These are phyloP conservation scores for Blakeslea trispora DNA, from an alignment of 371 early-diverging fungal species.

Conservation along the genomic window DNA sequence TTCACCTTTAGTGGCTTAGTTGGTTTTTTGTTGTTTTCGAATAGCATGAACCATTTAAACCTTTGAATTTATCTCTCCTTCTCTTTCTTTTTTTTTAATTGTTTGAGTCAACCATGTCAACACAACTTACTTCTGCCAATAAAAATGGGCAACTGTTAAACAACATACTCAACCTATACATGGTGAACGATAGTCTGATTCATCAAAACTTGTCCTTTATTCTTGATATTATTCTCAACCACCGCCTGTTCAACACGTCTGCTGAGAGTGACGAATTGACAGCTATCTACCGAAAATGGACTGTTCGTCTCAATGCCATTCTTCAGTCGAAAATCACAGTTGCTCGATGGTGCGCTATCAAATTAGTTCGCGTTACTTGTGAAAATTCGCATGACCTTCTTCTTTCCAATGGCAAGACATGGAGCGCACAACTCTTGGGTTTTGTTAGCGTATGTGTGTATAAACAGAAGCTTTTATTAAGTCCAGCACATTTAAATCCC, in stretches of 20 bases:
- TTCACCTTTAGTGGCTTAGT: too few species aligned
- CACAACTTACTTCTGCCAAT: constrained; percentile 16
- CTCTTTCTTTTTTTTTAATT: too few species aligned
- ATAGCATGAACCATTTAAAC: too few species aligned
- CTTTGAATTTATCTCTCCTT: too few species aligned
- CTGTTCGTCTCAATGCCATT: constrained; percentile 55
- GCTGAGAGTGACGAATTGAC: constrained; percentile 20
- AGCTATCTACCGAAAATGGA: constrained; percentile 55
- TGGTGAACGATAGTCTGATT: constrained; percentile 27
- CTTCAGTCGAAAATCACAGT: constrained; percentile 56
- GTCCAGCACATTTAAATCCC: not conserved
- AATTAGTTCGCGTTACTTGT: constrained; percentile 51
- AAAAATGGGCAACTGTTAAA: constrained; percentile 18
- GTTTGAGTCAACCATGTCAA: constrained; percentile 24
- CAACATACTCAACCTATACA: constrained; percentile 24
- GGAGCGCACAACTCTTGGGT: constrained; percentile 41
- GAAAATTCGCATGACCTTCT: constrained; percentile 52
- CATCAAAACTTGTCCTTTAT: constrained; percentile 46
- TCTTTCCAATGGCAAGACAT: constrained; percentile 44
- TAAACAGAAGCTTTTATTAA: too few species aligned
- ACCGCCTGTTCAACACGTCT: constrained; percentile 42
- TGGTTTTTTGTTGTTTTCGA: too few species aligned
- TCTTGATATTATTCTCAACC: constrained; percentile 46
- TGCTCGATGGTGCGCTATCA: constrained; percentile 59
- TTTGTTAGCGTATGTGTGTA: constrained; percentile 39